Percentiles rank a stretch among this genome's conserved stretches.
phyloP scores from a whole-genome alignment of 2,329 filamentous ascomycete genomes.

The Pseudopyrenochaeta lycopersici region DNA sequence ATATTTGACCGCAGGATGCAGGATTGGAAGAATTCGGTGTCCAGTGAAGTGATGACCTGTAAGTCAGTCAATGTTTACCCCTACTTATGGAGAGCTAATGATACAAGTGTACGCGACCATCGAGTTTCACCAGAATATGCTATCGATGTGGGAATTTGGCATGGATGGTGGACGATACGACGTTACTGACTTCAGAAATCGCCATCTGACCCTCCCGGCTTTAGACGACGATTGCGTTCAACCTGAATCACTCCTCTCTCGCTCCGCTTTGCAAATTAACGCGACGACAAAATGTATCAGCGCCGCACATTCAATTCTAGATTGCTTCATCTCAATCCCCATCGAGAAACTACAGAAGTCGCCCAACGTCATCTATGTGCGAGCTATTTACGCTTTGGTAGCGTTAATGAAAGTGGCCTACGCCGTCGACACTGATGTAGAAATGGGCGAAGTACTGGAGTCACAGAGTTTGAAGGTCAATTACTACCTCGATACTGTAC shows the following conservation, averaged over 20 bases:
- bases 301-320: constrained; percentile 42
- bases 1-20: constrained; percentile 48
- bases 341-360: constrained; percentile 32
- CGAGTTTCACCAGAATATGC: constrained; percentile 44
- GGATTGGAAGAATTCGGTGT: constrained; percentile 44
- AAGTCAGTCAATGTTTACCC: constrained; percentile 6
- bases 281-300: constrained; percentile 47
- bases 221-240: constrained; percentile 45
- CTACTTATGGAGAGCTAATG: constrained; percentile 1
- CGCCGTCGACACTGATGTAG: constrained; percentile 42
- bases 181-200: constrained; percentile 45
- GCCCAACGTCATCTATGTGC: constrained; percentile 42
- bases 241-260: constrained; percentile 43
- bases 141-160: constrained; percentile 49
- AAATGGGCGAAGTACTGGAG: constrained; percentile 45
- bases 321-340: constrained; percentile 36
- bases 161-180: constrained; percentile 50
- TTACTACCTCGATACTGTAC: constrained; percentile 37
- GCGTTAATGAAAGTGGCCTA: constrained; percentile 47
- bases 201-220: constrained; percentile 43
- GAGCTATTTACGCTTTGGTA: constrained; percentile 43
- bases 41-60: constrained; percentile 42
- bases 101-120: constrained; percentile 29
- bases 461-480: constrained; percentile 42
- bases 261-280: constrained; percentile 46